Evolutionary conservation across 805 yeast species (phyloP).

Genomic region (Monosporozyma unispora): DNA sequence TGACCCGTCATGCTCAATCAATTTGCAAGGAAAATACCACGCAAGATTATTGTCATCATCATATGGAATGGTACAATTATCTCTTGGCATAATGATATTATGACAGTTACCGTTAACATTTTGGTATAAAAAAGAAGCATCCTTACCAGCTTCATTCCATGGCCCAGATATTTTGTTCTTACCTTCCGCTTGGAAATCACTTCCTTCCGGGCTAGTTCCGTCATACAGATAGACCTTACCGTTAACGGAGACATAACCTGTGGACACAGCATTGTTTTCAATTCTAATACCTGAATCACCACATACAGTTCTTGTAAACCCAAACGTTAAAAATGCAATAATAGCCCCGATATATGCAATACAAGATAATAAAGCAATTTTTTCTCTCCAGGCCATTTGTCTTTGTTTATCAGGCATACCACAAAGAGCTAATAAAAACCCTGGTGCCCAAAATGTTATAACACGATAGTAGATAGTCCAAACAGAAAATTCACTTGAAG

Average conservation of each 20-base stretch:
- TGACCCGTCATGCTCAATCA: slow-evolving; percentile 63
- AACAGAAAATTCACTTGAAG: slow-evolving; percentile 5
- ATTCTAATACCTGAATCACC: slow-evolving; percentile 26
- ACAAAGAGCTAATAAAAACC: slow-evolving; percentile 45
- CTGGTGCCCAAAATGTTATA: slow-evolving; percentile 90
- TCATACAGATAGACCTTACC: slow-evolving; percentile 75
- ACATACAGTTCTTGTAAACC: slow-evolving; percentile 81
- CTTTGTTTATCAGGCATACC: slow-evolving; percentile 75
- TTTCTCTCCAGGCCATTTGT: slow-evolving; percentile 96
- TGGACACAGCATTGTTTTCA: slow-evolving; percentile 1
- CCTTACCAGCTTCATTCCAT: slow-evolving; percentile 76
- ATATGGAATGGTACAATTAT: slow-evolving; percentile 62
- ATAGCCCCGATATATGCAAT: slow-evolving; percentile 66
- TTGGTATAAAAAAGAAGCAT: slow-evolving; percentile 77
- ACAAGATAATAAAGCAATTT: slow-evolving; percentile 72
- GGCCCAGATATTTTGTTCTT: slow-evolving; percentile 69
- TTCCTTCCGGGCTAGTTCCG: slow-evolving; percentile 61
- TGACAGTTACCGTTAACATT: slow-evolving; percentile 89
- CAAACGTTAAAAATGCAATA: slow-evolving; percentile 84
- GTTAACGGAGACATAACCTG: slow-evolving; percentile 43
- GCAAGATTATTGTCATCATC: slow-evolving; percentile 58
- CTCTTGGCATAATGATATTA: slow-evolving; percentile 62
- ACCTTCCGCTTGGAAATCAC: slow-evolving; percentile 63
- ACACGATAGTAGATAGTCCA: slow-evolving; percentile 79
- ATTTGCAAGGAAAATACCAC: slow-evolving; percentile 94